Conservation (phyloP, 129 eudicot genomes). For the Scalesia atractyloides region DNA sequence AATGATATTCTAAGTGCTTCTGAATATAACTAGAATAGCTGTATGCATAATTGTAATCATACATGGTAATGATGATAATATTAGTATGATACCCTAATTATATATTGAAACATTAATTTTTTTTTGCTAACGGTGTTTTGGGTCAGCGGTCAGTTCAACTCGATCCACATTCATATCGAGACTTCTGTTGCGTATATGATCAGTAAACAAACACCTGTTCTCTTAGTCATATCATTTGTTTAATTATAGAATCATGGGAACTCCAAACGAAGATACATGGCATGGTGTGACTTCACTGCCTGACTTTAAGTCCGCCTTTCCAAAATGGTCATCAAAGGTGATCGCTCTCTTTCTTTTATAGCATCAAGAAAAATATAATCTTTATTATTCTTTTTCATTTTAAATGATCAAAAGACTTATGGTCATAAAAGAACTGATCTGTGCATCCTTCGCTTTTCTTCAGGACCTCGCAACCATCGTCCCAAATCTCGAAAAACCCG, state of each 20-base stretch:
- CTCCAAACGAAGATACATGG: slow-evolving; percentile 95
- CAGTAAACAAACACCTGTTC: background rate
- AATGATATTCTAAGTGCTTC: too few species aligned
- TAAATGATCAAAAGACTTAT: background rate
- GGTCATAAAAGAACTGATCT: background rate
- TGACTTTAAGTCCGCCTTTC: slow-evolving; percentile 84
- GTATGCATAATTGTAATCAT: too few species aligned
- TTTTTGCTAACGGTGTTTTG: background rate
- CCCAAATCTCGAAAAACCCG: slow-evolving; percentile 69
- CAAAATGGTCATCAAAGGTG: slow-evolving; percentile 92
- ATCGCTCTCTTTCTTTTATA: slow-evolving; percentile 4
- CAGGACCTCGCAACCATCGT: slow-evolving; percentile 76
- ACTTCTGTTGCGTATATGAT: background rate
- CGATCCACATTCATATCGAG: background rate
- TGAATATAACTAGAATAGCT: too few species aligned
- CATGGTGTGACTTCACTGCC: slow-evolving; percentile 93
- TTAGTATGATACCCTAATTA: too few species aligned
- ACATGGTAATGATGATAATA: too few species aligned
- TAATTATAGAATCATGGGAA: slow-evolving; percentile 73
- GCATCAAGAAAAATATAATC: background rate
- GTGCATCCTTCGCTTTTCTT: slow-evolving; percentile 34
- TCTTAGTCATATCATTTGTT: background rate
- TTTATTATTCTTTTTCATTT: slow-evolving; percentile 1
- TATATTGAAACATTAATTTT: too few species aligned
- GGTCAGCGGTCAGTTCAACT: background rate